Conservation (phyloP, 2,329 filamentous ascomycete genomes). For the Aulographum hederae region DNA sequence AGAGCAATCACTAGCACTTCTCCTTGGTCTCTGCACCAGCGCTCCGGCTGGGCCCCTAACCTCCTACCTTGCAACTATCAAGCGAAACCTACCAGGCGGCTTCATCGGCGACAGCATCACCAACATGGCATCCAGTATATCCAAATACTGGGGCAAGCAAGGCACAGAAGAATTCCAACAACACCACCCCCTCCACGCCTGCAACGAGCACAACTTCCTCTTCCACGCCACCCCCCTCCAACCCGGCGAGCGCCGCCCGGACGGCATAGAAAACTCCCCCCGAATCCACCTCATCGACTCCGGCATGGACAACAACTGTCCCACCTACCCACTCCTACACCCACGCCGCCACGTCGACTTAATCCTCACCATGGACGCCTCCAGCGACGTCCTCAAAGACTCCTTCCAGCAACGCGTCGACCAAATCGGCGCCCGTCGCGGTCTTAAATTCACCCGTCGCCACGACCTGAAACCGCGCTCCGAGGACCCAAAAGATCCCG, state of each 20-base stretch:
- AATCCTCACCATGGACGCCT: constrained; percentile 16
- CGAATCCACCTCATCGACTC: constrained; percentile 16
- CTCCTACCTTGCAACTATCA: constrained; percentile 15
- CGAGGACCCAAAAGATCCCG: constrained; percentile 9
- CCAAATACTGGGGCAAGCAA: constrained; percentile 15
- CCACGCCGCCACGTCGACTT: constrained; percentile 12
- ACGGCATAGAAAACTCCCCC: constrained; percentile 15
- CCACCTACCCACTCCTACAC: constrained; percentile 12
- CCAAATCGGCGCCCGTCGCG: constrained; percentile 14
- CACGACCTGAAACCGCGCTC: constrained; percentile 9
- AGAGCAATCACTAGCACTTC: constrained; percentile 15
- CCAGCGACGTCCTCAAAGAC: constrained; percentile 15
- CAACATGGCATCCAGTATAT: constrained; percentile 9
- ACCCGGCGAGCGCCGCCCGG: constrained; percentile 8
- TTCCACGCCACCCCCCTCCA: constrained; percentile 11
- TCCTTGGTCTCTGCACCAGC: constrained; percentile 14
- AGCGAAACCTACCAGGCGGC: constrained; percentile 12
- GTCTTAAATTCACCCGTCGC: constrained; percentile 13
- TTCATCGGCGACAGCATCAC: constrained; percentile 14
- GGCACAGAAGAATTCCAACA: constrained; percentile 15
- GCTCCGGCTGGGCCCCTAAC: constrained; percentile 15
- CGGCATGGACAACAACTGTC: constrained; percentile 19
- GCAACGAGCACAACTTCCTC: constrained; percentile 16
- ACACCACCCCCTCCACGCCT: constrained; percentile 17
- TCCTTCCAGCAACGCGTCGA: constrained; percentile 14